Base-by-base conservation (phyloP, 2,329 filamentous ascomycete species). In the Microascus cirrosus region DNA sequence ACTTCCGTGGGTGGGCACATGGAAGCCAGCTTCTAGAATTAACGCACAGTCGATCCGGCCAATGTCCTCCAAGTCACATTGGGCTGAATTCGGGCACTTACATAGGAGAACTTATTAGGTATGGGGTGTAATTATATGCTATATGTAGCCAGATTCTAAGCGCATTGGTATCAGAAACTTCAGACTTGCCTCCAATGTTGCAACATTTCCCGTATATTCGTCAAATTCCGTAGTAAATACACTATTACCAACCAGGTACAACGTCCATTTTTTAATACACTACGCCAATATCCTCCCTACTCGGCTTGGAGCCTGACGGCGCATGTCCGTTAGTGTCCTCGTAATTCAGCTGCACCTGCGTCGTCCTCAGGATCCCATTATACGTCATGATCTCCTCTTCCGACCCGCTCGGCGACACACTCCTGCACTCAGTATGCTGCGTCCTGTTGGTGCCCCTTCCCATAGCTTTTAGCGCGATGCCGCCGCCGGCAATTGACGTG, bases 311-410 rank as follows among this genome's bases (percentile, higher is more conserved):
- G 2, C n/a, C 39, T 18, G n/a, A n/a, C 39, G 39, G 11, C 39
- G 8, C 39, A 2, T 2, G 11, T 18, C 39, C 11, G n/a, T 8
- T 32, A 25, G 39, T 51, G 13, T 62, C 62, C 48, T 66, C 62
- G 20, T 65, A 67, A 1, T 60, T 50, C 11, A 67, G 55, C 51
- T 67, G 59, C 20, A 68, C 61, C 18, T 71, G 66, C 2, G 67
- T 72, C 12, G 69, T 71, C 13, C 69, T 64, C 58, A 74, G 63
- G 32, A 74, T 73, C 12, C 71, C 71, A 53, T 72, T 71, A 39
- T 70, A 69, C 2, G 69, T 70, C 68, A 73, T 71, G 12, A 73
- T 73, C 58, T 72, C 71, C 56, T 74, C 71, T 54, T 74, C 70
- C 5, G 66, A 70, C 4, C 66, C 66, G 7, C 61, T 68, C 0